Evolutionary conservation across 257 asterid genomes (phyloP), one percentile per base, ranked within the genome.

Genomic region (Apocynum venetum): DNA sequence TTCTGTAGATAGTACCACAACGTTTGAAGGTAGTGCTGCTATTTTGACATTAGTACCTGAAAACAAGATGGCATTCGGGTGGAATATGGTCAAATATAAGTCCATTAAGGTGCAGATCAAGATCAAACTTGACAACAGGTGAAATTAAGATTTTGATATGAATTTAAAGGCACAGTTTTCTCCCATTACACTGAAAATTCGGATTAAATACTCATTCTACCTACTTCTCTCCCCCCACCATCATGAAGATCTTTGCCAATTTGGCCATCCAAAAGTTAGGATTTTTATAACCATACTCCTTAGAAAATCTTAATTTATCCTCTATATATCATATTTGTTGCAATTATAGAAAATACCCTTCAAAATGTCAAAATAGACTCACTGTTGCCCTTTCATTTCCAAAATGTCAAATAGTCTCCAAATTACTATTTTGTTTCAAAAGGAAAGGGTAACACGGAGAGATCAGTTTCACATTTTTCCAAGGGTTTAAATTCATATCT

Each of bases 41-140:
- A 94, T 81, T 88, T 94, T 94, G 78, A 94, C 96, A 84, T 87
- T 94, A 73, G 96, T 90, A 67, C 98, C 98, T 94, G 89, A 72
- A 78, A 64, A 38, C 38, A 46, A 51, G 36, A 76, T 20, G 31
- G 4, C 67, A 56, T 49, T 35, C 66, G 12, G 10, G 60, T n/a
- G 53, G 77, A 31, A 65, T 63, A 77, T 53, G 56, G 68, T 52
- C 63, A 63, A 20, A 72, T 25, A 9, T 53, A 53, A 53, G 3
- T 2, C 19, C 36, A 43, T 55, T 44, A 25, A 25, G n/a, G 63
- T 47, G 60, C 60, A 41, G 75, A 77, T 36, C 65, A 77, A 12
- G 20, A 12, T 44, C 11, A 25, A 71, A 35, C 44, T 38, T 19
- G 61, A 78, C 41, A 49, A n/a, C 10, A 63, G 59, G 0, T 25